A percentile compares a stretch with the other conserved stretches of the same genome.
These are phyloP conservation scores for Syzygium jambos DNA, from an alignment of 345 rosid genomes.

Conservation along the genomic window DNA sequence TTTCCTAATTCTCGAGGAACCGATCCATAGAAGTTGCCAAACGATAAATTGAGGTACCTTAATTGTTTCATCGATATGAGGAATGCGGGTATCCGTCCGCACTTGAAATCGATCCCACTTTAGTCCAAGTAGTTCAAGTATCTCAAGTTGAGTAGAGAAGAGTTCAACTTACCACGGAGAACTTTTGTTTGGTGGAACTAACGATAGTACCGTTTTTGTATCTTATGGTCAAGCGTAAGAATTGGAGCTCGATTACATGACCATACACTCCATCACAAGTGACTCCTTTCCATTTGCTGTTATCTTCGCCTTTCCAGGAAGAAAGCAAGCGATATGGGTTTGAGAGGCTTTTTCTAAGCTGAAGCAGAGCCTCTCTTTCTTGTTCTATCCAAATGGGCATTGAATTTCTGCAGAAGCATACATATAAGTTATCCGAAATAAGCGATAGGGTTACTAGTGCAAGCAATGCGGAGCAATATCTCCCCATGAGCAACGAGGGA, in stretches of 20 bases:
- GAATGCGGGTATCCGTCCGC: not conserved
- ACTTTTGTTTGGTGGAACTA: accelerated
- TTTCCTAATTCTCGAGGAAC: not conserved
- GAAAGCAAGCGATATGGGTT: not conserved
- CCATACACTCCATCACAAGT: not conserved
- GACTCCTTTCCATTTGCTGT: not conserved
- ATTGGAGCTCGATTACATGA: not conserved
- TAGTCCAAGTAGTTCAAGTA: not conserved
- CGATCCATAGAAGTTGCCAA: not conserved
- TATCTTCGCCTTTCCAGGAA: not conserved
- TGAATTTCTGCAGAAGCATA: not conserved
- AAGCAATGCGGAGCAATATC: not conserved
- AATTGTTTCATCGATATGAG: not conserved
- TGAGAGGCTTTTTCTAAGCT: not conserved
- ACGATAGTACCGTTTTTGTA: not conserved
- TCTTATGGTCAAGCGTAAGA: not conserved
- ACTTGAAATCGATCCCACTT: not conserved
- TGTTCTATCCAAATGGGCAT: not conserved
- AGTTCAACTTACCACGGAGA: not conserved
- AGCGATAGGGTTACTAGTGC: not conserved
- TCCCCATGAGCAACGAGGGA: not conserved
- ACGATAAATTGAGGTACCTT: not conserved
- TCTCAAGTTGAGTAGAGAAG: not conserved
- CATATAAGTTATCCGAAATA: not conserved
- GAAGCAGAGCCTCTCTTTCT: not conserved